These are phyloP conservation scores for Selaginella moellendorffii DNA, from an alignment of 75 land plant species.

Conservation along the genomic window DNA sequence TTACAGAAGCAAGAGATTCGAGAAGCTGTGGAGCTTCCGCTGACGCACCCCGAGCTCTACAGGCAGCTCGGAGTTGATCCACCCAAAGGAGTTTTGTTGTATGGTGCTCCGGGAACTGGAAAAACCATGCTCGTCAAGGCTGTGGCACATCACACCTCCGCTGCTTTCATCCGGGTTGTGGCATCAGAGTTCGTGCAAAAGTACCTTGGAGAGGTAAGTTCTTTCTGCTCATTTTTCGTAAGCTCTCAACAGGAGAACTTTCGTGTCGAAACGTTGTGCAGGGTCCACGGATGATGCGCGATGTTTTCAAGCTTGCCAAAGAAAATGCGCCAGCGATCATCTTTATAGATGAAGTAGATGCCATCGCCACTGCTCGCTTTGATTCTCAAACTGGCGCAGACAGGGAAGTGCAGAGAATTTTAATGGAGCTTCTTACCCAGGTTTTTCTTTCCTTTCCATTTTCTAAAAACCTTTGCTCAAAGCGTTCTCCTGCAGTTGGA, in stretches of 20 bases:
- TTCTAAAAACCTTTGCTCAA: neutral
- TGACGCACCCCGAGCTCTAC: neutral
- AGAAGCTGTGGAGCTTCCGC: neutral
- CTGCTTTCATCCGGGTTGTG: neutral
- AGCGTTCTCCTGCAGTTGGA: neutral
- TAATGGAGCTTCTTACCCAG: conserved; percentile 9
- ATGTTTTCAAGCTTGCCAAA: conserved; percentile 6
- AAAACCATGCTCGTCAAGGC: neutral
- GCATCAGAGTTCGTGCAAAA: neutral
- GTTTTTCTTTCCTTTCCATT: neutral
- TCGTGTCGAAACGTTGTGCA: neutral
- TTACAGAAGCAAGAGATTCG: neutral
- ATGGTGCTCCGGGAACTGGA: neutral
- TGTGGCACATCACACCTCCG: neutral
- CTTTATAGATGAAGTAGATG: conserved; percentile 6
- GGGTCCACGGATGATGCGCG: conserved; percentile 5
- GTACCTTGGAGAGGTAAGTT: neutral
- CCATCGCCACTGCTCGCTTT: conserved; percentile 9
- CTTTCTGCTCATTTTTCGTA: too few species aligned
- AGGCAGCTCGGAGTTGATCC: neutral
- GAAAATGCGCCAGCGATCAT: conserved; percentile 7
- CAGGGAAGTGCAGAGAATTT: conserved; percentile 2
- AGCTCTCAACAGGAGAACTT: neutral
- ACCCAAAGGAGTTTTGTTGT: neutral
- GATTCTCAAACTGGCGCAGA: neutral